Conservation (phyloP, 371 early-diverging fungal species). For the Dichotomocladium elegans region DNA sequence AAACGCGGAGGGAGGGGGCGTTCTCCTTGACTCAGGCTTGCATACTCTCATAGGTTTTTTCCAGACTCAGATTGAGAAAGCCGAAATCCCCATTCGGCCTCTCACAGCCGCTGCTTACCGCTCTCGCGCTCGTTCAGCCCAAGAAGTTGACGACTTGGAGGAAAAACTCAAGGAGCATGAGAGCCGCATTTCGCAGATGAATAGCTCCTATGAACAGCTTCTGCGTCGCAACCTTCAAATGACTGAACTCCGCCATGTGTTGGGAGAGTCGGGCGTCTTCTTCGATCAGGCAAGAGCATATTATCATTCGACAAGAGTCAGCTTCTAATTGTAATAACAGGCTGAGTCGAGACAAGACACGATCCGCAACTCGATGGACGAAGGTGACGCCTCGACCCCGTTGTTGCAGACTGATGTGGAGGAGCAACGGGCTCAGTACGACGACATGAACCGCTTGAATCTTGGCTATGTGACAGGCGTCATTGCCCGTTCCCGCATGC, state of each 20-base stretch:
- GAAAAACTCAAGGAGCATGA: conserved; percentile 80
- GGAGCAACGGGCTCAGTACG: conserved; percentile 39
- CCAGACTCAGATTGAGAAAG: conserved; percentile 75
- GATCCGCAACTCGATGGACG: conserved; percentile 53
- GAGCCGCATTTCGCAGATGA: conserved; percentile 81
- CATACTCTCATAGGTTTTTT: conserved; percentile 66
- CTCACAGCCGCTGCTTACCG: conserved; percentile 48
- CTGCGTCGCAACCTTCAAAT: conserved; percentile 83
- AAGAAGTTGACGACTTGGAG: conserved; percentile 94
- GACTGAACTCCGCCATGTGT: conserved; percentile 86
- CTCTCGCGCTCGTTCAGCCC: conserved; percentile 76
- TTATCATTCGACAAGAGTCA: conserved; percentile 62
- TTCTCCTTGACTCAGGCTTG: not conserved
- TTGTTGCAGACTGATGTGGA: conserved; percentile 61
- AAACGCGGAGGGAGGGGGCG: conserved; percentile 11
- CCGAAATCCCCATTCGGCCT: conserved; percentile 65
- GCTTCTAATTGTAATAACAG: conserved; percentile 14
- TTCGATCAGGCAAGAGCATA: conserved; percentile 60
- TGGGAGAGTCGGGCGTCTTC: conserved; percentile 83
- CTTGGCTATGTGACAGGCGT: conserved; percentile 88
- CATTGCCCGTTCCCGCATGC: conserved; percentile 77
- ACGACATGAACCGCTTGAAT: conserved; percentile 40
- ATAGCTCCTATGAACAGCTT: conserved; percentile 80
- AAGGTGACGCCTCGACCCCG: conserved; percentile 55
- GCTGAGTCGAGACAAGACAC: conserved; percentile 57